Conservation (phyloP, 2,329 filamentous ascomycete species). For the Canariomyces notabilis region DNA sequence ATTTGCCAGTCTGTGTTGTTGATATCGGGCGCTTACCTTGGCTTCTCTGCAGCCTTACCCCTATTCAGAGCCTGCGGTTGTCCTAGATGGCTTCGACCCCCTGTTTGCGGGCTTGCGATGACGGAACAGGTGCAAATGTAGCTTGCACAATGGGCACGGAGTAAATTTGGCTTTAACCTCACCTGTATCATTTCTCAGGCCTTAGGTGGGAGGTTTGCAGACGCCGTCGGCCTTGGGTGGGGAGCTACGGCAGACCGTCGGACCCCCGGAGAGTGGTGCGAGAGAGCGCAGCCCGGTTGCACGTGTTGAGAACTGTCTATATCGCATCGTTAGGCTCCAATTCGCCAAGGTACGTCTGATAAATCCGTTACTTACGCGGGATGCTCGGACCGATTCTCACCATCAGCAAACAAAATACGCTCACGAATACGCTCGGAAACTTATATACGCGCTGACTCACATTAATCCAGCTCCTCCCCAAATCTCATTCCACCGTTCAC, state of each 20-base stretch:
- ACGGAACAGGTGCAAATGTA: not conserved
- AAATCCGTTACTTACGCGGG: too few species aligned
- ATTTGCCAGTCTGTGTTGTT: not conserved
- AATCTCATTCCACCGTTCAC: not conserved
- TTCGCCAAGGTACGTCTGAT: too few species aligned
- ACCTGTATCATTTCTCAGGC: too few species aligned
- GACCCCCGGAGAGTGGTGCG: conserved; percentile 8
- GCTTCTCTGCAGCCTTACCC: not conserved
- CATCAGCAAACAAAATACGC: too few species aligned
- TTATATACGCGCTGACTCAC: too few species aligned
- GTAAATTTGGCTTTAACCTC: too few species aligned
- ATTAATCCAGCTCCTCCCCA: too few species aligned
- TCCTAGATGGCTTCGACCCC: not conserved
- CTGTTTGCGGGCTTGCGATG: not conserved
- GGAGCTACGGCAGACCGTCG: not conserved
- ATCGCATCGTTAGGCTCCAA: too few species aligned
- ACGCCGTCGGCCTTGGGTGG: not conserved
- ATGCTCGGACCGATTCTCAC: too few species aligned
- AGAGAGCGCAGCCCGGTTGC: too few species aligned
- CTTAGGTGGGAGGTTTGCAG: not conserved
- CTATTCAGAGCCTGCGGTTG: not conserved
- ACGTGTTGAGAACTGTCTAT: not conserved
- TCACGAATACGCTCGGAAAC: too few species aligned
- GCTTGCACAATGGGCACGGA: not conserved
- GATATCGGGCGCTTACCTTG: not conserved